A percentile compares a stretch with the other conserved stretches of the same genome.
These are phyloP conservation scores for Mortierella claussenii DNA, from an alignment of 192 early-diverging fungal genomes.

Conservation along the genomic window DNA sequence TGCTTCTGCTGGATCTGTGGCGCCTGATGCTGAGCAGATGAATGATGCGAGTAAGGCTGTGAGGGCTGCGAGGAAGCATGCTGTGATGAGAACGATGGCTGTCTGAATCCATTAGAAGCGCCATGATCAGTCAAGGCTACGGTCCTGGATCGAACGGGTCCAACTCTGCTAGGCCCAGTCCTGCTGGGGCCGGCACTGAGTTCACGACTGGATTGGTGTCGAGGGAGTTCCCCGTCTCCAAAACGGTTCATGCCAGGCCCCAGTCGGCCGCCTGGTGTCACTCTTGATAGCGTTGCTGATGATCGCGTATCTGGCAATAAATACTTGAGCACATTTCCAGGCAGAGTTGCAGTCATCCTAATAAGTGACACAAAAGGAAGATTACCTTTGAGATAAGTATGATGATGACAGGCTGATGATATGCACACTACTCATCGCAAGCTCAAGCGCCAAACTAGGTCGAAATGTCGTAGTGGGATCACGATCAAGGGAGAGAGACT, in stretches of 20 bases:
- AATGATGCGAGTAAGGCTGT: constrained; percentile 27
- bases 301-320: constrained; percentile 37
- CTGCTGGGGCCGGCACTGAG: constrained; percentile 14
- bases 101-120: constrained; percentile 20
- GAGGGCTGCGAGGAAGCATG: constrained; percentile 3
- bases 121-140: constrained; percentile 17
- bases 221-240: constrained; percentile 15
- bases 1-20: constrained; percentile 4
- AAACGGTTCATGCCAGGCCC: constrained; percentile 1
- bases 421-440: no score
- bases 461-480: no score
- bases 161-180: constrained; percentile 33
- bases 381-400: no score
- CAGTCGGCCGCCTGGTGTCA: not conserved
- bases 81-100: not conserved
- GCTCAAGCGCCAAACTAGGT: no score
- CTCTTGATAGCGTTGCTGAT: constrained; percentile 6
- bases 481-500: no score
- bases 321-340: constrained; percentile 40
- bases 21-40: constrained; percentile 7
- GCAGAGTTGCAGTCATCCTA: constrained; percentile 37
- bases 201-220: constrained; percentile 28
- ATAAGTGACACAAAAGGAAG: not conserved
- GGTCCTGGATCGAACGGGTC: constrained; percentile 42
- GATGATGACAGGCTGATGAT: no score